Percentiles rank a stretch among this genome's conserved stretches.
These are phyloP conservation scores for Senecio squalidus DNA, from an alignment of 140 eudicot species.

Conservation along the genomic window DNA sequence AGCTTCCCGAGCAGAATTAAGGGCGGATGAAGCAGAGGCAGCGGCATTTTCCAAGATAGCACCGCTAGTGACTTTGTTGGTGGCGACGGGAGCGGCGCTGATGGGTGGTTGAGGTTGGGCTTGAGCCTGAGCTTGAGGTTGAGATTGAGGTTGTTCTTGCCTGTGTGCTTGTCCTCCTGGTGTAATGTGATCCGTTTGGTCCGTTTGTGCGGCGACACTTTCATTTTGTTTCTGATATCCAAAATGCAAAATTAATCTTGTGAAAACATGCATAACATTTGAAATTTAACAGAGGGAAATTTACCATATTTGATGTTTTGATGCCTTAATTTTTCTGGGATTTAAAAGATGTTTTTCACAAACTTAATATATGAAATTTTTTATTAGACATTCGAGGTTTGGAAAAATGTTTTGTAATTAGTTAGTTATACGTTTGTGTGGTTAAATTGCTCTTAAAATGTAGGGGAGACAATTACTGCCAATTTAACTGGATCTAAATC, in stretches of 20 bases:
- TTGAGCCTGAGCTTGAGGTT: constrained; percentile 23
- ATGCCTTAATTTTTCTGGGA: constrained; percentile 13
- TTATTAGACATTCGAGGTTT: background rate
- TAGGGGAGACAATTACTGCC: constrained; percentile 10
- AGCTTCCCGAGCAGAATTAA: constrained; percentile 53
- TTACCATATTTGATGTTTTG: constrained; percentile 20
- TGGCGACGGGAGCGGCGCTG: constrained; percentile 16
- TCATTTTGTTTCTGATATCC: constrained; percentile 19
- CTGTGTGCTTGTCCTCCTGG: constrained; percentile 26
- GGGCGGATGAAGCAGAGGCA: constrained; percentile 50
- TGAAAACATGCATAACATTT: background rate
- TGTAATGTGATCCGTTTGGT: constrained; percentile 21
- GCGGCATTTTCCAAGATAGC: constrained; percentile 59
- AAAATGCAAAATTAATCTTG: background rate
- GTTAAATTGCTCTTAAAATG: constrained; percentile 18
- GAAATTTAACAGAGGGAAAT: background rate
- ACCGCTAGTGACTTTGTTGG: constrained; percentile 26
- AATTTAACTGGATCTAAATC: constrained; percentile 8
- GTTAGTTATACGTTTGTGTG: constrained; percentile 24
- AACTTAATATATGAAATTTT: constrained; percentile 8
- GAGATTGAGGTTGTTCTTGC: constrained; percentile 27
- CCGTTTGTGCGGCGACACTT: constrained; percentile 2
- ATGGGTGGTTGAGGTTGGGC: constrained; percentile 36
- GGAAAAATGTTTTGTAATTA: constrained; percentile 11
- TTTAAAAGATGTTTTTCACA: background rate